A percentile compares a stretch with the other conserved stretches of the same genome.
Conservation (phyloP, 192 early-diverging fungal genomes). For the Lobosporangium transversale region DNA sequence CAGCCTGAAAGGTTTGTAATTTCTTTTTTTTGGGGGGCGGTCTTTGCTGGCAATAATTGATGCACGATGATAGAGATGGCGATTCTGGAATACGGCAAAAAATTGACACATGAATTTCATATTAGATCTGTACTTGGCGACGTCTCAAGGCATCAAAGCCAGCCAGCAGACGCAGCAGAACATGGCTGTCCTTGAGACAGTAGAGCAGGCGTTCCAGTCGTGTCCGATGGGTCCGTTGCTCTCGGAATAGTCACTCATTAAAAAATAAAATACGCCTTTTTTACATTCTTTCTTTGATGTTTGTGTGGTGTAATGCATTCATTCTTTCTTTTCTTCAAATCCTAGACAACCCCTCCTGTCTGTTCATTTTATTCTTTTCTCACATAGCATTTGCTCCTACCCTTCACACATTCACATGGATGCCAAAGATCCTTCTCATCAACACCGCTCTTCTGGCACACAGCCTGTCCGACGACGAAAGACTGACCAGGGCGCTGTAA, state of each 20-base stretch:
- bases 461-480: constrained; percentile 2
- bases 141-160: constrained; percentile 46
- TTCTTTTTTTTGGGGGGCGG: neutral
- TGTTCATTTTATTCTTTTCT: neutral
- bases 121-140: constrained; percentile 45
- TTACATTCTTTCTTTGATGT: constrained; percentile 1
- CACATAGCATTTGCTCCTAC: neutral
- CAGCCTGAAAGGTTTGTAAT: constrained; percentile 36
- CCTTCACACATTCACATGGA: constrained; percentile 6
- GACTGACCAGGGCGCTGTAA: constrained; percentile 21
- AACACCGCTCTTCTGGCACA: neutral
- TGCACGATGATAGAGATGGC: too few species aligned
- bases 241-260: neutral
- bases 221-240: constrained; percentile 13
- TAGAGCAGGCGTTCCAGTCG: constrained; percentile 28
- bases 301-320: too few species aligned
- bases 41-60: neutral
- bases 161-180: constrained; percentile 46
- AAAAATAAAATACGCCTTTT: neutral
- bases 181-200: constrained; percentile 14
- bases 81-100: too few species aligned
- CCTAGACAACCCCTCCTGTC: neutral
- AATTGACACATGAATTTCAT: too few species aligned
- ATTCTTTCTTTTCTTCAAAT: constrained; percentile 2
- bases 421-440: neutral